These are phyloP conservation scores for Capsella rubella DNA, from an alignment of 441 rosid species.

Conservation along the genomic window DNA sequence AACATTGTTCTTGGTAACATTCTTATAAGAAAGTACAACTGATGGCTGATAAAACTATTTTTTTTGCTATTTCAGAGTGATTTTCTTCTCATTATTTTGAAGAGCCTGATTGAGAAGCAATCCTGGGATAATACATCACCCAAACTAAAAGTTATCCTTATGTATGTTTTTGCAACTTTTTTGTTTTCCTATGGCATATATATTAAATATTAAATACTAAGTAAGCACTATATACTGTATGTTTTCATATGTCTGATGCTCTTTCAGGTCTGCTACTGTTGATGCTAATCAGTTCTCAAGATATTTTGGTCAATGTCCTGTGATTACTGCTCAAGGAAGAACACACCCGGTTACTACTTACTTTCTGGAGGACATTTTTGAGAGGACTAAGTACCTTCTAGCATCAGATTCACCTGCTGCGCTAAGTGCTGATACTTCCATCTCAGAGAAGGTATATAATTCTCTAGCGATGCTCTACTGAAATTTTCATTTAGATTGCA, in stretches of 20 bases:
- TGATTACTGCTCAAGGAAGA: slow-evolving; percentile 86
- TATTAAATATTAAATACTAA: slow-evolving; percentile 9
- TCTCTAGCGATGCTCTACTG: slow-evolving; percentile 3
- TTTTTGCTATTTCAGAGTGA: slow-evolving; percentile 66
- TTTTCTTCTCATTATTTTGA: slow-evolving; percentile 93
- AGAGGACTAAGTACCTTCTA: slow-evolving; percentile 67
- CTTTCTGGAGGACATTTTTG: slow-evolving; percentile 92
- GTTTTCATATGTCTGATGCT: slow-evolving; percentile 34
- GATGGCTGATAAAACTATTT: neutral
- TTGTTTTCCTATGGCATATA: slow-evolving; percentile 3
- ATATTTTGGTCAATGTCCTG: slow-evolving; percentile 90
- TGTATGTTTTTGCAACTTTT: slow-evolving; percentile 58
- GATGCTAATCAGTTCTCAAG: slow-evolving; percentile 84
- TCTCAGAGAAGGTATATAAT: slow-evolving; percentile 53
- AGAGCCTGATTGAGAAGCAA: slow-evolving; percentile 88
- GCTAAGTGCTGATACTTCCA: slow-evolving; percentile 60
- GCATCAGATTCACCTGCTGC: slow-evolving; percentile 93
- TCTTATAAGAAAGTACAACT: neutral
- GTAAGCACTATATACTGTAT: neutral
- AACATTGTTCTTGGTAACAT: neutral
- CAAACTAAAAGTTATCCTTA: slow-evolving; percentile 85
- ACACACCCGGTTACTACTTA: slow-evolving; percentile 83
- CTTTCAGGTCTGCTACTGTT: slow-evolving; percentile 94
- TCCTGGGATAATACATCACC: slow-evolving; percentile 53
- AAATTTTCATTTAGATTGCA: slow-evolving; percentile 7